A percentile compares a stretch with the other conserved stretches of the same genome.
Evolutionary conservation across 2,329 filamentous ascomycete genomes (phyloP).

Genomic region (Colletotrichum paranaense): DNA sequence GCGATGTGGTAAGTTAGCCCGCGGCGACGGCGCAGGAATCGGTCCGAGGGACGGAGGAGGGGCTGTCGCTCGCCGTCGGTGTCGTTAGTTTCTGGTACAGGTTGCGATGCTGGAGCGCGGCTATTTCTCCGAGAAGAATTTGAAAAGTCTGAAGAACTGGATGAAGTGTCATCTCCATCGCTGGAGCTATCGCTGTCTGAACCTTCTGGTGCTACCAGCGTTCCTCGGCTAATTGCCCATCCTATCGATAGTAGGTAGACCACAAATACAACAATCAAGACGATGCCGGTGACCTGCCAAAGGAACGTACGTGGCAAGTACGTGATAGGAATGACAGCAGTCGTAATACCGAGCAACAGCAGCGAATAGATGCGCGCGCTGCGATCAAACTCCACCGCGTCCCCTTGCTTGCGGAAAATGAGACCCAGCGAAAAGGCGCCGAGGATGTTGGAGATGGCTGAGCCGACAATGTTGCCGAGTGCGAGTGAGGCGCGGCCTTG

Average conservation of each 20-base stretch:
- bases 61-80: constrained; percentile 1
- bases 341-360: no score
- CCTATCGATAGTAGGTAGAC: constrained; percentile 56
- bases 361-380: no score
- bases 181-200: constrained; percentile 41
- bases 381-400: no score
- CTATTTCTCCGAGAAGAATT: background rate
- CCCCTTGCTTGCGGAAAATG: no score
- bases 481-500: constrained; percentile 59
- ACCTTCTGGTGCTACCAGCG: constrained; percentile 52
- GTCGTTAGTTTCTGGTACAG: background rate
- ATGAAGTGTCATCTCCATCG: constrained; percentile 37
- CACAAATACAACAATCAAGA: constrained; percentile 49
- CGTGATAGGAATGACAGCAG: no score
- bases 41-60: constrained; percentile 20
- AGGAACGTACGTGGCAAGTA: no score
- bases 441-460: no score
- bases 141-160: background rate
- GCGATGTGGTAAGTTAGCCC: constrained; percentile 36
- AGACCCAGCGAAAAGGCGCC: no score
- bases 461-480: constrained; percentile 58
- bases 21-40: background rate
- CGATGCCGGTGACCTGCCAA: no score
- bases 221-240: constrained; percentile 57
- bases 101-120: background rate